A percentile compares a stretch with the other conserved stretches of the same genome.
phyloP scores from a whole-genome alignment of 805 yeast genomes.

The Monosporozyma solicola region DNA sequence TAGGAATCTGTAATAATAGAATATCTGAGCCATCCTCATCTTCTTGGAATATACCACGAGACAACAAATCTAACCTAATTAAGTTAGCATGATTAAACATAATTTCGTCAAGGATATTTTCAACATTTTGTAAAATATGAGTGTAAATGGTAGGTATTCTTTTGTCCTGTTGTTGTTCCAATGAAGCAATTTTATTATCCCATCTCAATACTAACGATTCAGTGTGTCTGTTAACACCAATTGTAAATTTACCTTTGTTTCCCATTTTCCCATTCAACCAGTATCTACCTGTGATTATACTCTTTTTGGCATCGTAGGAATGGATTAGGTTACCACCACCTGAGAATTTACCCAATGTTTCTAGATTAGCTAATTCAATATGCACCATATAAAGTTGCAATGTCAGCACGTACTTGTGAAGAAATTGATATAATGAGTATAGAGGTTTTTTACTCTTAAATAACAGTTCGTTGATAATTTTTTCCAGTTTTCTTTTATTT shows the following conservation, averaged over 20 bases:
- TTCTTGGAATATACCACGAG: constrained; percentile 24
- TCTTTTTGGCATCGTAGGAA: constrained; percentile 27
- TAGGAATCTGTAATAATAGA: constrained; percentile 26
- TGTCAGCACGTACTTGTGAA: constrained; percentile 28
- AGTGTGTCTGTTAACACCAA: constrained; percentile 22
- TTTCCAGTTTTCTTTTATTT: constrained; percentile 24
- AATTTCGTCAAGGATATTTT: constrained; percentile 27
- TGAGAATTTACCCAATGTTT: constrained; percentile 25
- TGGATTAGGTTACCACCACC: constrained; percentile 30
- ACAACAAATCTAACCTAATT: constrained; percentile 23
- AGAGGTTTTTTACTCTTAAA: constrained; percentile 24
- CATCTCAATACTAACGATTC: constrained; percentile 23
- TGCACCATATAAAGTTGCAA: constrained; percentile 28
- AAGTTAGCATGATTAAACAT: constrained; percentile 30
- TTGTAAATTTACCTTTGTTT: constrained; percentile 22
- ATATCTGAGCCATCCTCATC: constrained; percentile 26
- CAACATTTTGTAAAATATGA: constrained; percentile 22
- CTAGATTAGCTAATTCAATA: constrained; percentile 21
- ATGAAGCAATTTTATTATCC: constrained; percentile 19
- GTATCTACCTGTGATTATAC: constrained; percentile 25
- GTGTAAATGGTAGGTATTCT: constrained; percentile 18
- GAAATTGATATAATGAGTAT: constrained; percentile 22
- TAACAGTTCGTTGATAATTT: constrained; percentile 26
- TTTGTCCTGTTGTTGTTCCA: constrained; percentile 2
- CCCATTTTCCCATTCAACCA: constrained; percentile 28